Conservation (phyloP, 1,284 basidiomycete genomes). For the Ustilago bromivora region DNA sequence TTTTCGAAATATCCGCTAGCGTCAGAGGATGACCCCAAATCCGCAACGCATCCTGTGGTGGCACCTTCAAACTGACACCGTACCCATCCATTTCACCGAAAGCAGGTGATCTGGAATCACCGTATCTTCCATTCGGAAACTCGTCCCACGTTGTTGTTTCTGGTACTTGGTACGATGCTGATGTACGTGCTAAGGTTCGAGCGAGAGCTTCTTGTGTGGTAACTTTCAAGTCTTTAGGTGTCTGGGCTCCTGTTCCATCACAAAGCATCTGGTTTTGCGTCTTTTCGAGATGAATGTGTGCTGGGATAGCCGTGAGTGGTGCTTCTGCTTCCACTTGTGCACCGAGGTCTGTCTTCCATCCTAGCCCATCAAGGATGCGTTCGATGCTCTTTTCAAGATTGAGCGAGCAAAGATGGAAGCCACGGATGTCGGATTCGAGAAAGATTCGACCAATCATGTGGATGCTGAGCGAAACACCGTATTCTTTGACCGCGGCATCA, state of each 20-base stretch:
- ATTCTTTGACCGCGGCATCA: conserved; percentile 90
- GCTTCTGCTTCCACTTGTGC: conserved; percentile 23
- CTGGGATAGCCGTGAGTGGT: conserved; percentile 19
- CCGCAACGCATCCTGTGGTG: conserved; percentile 76
- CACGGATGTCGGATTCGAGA: conserved; percentile 77
- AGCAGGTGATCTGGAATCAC: conserved; percentile 66
- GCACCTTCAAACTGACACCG: conserved; percentile 67
- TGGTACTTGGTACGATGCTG: conserved; percentile 46
- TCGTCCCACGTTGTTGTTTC: conserved; percentile 66
- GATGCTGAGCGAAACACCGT: conserved; percentile 75
- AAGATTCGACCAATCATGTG: conserved; percentile 78
- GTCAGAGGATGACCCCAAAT: conserved; percentile 86
- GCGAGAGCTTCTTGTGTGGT: conserved; percentile 45
- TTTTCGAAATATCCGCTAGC: conserved; percentile 78
- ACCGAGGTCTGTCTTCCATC: conserved; percentile 41
- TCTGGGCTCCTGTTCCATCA: conserved; percentile 48
- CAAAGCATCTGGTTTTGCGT: conserved; percentile 51
- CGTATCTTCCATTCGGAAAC: conserved; percentile 68
- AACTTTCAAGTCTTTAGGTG: conserved; percentile 46
- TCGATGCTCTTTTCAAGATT: conserved; percentile 97
- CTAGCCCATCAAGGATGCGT: conserved; percentile 76
- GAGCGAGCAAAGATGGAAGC: conserved; percentile 95
- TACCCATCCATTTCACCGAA: conserved; percentile 69
- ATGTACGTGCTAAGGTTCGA: conserved; percentile 42
- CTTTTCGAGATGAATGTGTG: conserved; percentile 35